Base-by-base conservation (phyloP, 75 land plant genomes). In the Azolla pinnata region DNA sequence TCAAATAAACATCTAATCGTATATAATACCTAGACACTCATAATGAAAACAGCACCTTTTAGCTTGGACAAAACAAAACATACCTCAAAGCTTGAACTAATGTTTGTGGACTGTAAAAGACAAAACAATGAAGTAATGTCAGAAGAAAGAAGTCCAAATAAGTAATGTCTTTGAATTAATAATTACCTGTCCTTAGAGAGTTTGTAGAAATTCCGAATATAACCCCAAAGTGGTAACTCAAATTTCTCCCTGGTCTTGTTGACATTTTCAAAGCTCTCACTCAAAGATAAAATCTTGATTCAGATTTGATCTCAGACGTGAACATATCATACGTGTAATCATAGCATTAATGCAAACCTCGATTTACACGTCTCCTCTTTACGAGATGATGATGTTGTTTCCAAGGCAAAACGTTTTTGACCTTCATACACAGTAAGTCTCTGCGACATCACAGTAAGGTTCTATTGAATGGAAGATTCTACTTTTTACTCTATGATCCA, bases 231-330 rank as follows among this genome's bases (percentile, higher is more conserved):
- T 47, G 77, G 84, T 67, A 77, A 83, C 79, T 91, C 97, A 75
- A 91, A 91, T 65, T 87, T 91, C 49, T 86, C 95, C 85, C 97
- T 79, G 0, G 86, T 91, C 9, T 63, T 71, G 74, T 85, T 87
- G 21, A 84, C 85, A 69, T 91, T 89, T 68, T 91, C 97, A 78
- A 88, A 91, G 63, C 88, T 88, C 65, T 91, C 97, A 29, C 97
- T 91, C 80, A 2, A 42, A 60, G n/a, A n/a, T n/a, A n/a, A 35
- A 29, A 56, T 25, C 4, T 3, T 8, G n/a, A 26, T 28, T 10
- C 31, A 56, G 29, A 56, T 10, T 10, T 49, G 5, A n/a, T 5
- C 26, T 31, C n/a, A n/a, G 83, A 2, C 35, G 40, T 31, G 17
- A 60, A 59, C 23, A 24, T 10, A 44, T 23, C 1, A n/a, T n/a